phyloP scores from a whole-genome alignment of 192 early-diverging fungal genomes.

The Chytriomyces sp. region DNA sequence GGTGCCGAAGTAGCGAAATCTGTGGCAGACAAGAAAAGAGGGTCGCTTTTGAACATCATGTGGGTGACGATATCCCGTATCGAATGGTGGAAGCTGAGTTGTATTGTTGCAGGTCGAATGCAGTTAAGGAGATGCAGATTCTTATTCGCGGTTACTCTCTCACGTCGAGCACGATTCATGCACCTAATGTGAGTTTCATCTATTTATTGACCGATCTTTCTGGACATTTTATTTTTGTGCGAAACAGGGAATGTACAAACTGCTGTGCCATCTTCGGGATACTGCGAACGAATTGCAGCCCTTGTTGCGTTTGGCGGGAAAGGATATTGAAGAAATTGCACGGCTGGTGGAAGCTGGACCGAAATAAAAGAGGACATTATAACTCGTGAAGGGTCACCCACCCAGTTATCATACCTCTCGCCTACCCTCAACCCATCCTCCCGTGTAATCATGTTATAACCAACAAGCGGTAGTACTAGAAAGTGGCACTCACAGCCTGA shows the following conservation, averaged over 20 bases:
- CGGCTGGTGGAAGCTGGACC: neutral
- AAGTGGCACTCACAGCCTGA: too few species aligned
- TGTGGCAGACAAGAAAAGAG: neutral
- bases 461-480: too few species aligned
- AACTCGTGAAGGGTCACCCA: too few species aligned
- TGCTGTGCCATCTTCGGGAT: neutral
- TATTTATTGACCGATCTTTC: neutral
- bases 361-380: neutral
- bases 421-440: too few species aligned
- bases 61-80: neutral
- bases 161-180: neutral
- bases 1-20: neutral
- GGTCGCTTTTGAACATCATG: neutral
- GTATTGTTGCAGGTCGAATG: neutral
- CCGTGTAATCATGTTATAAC: too few species aligned
- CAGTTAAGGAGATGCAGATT: neutral
- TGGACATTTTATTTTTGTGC: neutral
- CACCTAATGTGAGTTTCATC: neutral
- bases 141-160: neutral
- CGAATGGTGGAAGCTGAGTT: neutral
- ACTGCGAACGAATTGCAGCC: slow-evolving; percentile 6
- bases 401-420: too few species aligned
- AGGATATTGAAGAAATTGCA: neutral
- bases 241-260: neutral
- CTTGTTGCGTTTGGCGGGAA: neutral